phyloP scores from a whole-genome alignment of 2,329 filamentous ascomycete genomes.

The Xylaria digitata region DNA sequence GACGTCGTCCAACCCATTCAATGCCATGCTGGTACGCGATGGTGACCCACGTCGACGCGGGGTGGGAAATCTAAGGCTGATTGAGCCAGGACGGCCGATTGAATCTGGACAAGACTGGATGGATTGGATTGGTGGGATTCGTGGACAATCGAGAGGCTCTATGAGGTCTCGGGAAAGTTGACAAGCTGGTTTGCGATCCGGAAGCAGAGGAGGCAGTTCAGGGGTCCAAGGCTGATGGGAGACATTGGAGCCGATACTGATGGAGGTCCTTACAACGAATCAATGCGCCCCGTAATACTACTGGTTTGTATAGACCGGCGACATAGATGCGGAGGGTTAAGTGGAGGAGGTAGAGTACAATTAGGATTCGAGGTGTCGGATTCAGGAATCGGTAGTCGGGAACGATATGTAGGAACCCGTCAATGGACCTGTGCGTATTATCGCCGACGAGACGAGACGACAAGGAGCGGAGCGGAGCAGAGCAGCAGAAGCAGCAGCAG shows the following conservation, averaged over 20 bases:
- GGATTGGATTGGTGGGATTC: background rate
- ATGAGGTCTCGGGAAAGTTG: constrained; percentile 35
- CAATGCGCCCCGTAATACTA: constrained; percentile 2
- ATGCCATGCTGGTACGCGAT: constrained; percentile 74
- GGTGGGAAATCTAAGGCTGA: background rate
- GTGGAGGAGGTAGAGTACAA: background rate
- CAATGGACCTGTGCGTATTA: background rate
- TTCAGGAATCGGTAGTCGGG: constrained; percentile 1
- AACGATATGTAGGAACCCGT: constrained; percentile 2
- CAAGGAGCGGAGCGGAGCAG: background rate
- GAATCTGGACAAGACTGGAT: background rate
- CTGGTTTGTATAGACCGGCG: background rate
- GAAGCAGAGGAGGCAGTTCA: constrained; percentile 47
- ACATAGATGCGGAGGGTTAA: constrained; percentile 5
- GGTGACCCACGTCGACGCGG: constrained; percentile 39
- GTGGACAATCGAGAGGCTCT: constrained; percentile 27
- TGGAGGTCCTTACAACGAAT: constrained; percentile 12
- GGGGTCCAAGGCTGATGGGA: constrained; percentile 42
- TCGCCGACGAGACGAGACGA: background rate
- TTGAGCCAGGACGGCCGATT: constrained; percentile 11
- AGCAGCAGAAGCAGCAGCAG: too few species aligned
- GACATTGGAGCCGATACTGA: constrained; percentile 48
- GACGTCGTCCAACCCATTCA: constrained; percentile 90
- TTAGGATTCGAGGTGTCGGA: background rate
- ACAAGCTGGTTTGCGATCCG: constrained; percentile 41